These are phyloP conservation scores for Pseudogymnoascus sp. DNA, from an alignment of 2,329 filamentous ascomycete species.

Conservation along the genomic window DNA sequence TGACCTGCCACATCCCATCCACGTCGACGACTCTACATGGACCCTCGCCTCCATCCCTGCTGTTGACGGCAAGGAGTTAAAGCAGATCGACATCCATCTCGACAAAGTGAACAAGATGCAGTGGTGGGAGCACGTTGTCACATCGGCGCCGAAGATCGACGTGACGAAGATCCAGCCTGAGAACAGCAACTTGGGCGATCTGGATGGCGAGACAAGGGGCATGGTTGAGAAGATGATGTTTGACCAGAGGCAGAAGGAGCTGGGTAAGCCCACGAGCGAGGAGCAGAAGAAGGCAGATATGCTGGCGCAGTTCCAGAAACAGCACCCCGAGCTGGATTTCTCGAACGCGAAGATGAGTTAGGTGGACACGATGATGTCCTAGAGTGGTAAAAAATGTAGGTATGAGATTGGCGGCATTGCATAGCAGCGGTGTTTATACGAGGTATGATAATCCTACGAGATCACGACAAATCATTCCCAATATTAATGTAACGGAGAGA, in stretches of 20 bases:
- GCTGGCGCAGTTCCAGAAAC: constrained; percentile 80
- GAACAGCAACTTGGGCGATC: constrained; percentile 79
- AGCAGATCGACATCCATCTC: constrained; percentile 69
- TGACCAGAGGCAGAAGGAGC: constrained; percentile 94
- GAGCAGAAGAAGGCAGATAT: constrained; percentile 94
- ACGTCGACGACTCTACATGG: constrained; percentile 87
- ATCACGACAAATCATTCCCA: neutral
- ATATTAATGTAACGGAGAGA: neutral
- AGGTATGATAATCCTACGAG: constrained; percentile 3
- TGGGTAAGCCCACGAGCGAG: constrained; percentile 78
- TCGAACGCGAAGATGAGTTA: constrained; percentile 59
- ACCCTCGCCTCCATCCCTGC: constrained; percentile 63
- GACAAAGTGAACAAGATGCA: constrained; percentile 96
- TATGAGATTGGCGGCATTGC: neutral
- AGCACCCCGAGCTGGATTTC: constrained; percentile 67
- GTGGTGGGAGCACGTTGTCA: constrained; percentile 95
- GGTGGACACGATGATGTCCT: neutral
- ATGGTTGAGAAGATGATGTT: constrained; percentile 99
- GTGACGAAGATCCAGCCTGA: constrained; percentile 92
- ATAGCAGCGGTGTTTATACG: constrained; percentile 5
- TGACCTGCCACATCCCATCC: constrained; percentile 70
- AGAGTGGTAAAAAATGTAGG: neutral
- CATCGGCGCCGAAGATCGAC: constrained; percentile 80
- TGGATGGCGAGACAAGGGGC: constrained; percentile 86
- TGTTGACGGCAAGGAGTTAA: constrained; percentile 53